Percentiles rank a stretch among this genome's conserved stretches.
Conservation (phyloP, 192 early-diverging fungal genomes). For the Neocallimastix lanati region DNA sequence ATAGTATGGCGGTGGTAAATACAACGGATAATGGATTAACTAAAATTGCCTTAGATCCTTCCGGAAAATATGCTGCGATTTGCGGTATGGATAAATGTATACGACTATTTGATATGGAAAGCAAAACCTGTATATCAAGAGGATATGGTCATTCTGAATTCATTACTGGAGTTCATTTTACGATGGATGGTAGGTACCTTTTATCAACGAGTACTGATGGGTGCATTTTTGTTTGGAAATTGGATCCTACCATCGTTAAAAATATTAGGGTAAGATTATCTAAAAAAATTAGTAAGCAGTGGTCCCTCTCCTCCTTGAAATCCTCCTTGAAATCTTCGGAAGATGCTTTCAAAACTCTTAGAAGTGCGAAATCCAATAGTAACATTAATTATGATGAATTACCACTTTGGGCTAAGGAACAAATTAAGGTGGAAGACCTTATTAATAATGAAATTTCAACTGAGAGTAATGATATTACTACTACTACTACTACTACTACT, state of each 20-base stretch:
- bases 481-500: too few relatives aligned
- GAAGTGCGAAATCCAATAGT: too few relatives aligned
- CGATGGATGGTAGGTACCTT: conserved; percentile 20
- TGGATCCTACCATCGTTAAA: conserved; percentile 3
- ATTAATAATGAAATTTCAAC: too few relatives aligned
- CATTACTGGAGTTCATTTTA: conserved; percentile 50
- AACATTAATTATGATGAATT: not conserved
- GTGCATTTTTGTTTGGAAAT: conserved; percentile 55
- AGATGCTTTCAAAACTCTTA: not conserved
- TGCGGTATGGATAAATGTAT: conserved; percentile 49
- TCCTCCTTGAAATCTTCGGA: not conserved
- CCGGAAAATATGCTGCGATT: conserved; percentile 43
- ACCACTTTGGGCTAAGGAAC: not conserved
- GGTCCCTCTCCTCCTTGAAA: too few relatives aligned
- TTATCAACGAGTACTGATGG: conserved; percentile 55
- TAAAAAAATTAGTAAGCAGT: not conserved
- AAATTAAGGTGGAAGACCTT: not conserved
- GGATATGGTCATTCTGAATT: conserved; percentile 53
- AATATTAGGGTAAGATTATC: not conserved
- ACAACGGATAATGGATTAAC: conserved; percentile 33
- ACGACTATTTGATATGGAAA: conserved; percentile 49
- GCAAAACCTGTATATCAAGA: conserved; percentile 34
- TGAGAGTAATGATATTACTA: not conserved
- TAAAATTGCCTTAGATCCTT: conserved; percentile 46
- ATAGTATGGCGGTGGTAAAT: conserved; percentile 26